Conservation (phyloP, 805 yeast genomes). For the Priceomyces haplophilus region DNA sequence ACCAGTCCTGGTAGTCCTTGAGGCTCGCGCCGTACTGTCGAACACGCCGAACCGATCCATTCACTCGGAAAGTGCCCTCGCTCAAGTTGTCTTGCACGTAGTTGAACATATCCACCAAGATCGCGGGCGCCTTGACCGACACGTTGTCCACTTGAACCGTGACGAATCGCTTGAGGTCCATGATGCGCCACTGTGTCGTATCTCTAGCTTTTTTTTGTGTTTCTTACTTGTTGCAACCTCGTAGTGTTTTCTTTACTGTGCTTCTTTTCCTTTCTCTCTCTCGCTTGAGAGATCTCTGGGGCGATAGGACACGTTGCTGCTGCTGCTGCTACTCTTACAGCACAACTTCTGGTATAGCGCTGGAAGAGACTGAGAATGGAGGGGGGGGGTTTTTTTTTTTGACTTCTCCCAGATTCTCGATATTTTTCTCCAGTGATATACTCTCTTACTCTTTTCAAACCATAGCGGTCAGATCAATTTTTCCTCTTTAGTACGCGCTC, state of each 20-base stretch:
- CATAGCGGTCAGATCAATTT: not conserved
- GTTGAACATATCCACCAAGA: constrained; percentile 19
- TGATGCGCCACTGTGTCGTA: not conserved
- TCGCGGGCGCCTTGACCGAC: constrained; percentile 16
- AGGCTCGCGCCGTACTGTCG: constrained; percentile 15
- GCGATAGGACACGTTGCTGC: too few relatives aligned
- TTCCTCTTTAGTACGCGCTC: constrained; percentile 2
- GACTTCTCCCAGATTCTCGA: too few relatives aligned
- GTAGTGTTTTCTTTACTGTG: too few relatives aligned
- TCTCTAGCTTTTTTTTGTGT: not conserved
- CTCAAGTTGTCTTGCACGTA: constrained; percentile 16
- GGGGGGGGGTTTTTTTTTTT: too few relatives aligned
- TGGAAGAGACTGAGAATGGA: too few relatives aligned
- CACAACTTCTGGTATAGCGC: too few relatives aligned
- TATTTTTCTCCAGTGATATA: too few relatives aligned
- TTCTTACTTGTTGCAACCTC: too few relatives aligned
- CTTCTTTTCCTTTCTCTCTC: too few relatives aligned
- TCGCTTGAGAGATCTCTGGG: too few relatives aligned
- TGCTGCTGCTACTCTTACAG: too few relatives aligned
- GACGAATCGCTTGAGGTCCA: not conserved
- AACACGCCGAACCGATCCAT: constrained; percentile 28
- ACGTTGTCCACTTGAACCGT: constrained; percentile 3
- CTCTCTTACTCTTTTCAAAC: not conserved
- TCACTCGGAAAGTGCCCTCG: constrained; percentile 31
- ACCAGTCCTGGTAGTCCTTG: constrained; percentile 16